Percentiles rank a stretch among this genome's conserved stretches.
phyloP scores from a whole-genome alignment of 2,329 filamentous ascomycete genomes.

The Saccharata proteae region DNA sequence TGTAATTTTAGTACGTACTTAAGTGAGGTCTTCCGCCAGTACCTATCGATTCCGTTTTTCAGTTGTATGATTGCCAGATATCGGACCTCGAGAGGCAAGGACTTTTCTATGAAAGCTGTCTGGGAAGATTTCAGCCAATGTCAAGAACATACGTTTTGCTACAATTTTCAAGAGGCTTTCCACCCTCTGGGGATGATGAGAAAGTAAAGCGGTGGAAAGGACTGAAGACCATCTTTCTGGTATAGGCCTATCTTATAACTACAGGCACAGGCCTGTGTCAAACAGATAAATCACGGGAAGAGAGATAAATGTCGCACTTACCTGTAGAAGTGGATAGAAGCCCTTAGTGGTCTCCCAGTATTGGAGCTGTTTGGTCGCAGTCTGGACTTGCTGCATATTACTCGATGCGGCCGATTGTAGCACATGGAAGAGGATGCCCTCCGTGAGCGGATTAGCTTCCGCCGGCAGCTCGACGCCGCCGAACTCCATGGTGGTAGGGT shows the following conservation, averaged over 20 bases:
- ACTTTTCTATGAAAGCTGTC: conserved; percentile 71
- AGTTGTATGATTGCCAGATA: conserved; percentile 88
- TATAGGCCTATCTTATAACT: no score
- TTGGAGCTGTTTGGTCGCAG: conserved; percentile 40
- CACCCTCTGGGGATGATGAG: no score
- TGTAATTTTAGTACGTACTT: conserved; percentile 32
- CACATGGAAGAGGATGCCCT: conserved; percentile 35
- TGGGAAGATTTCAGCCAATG: no score
- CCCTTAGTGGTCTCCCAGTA: conserved; percentile 36
- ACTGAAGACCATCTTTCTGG: no score
- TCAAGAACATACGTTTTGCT: no score
- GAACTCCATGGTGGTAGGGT: conserved; percentile 18
- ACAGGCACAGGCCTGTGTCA: not conserved
- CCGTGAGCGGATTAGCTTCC: conserved; percentile 53
- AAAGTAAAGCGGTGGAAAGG: no score
- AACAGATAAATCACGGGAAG: not conserved
- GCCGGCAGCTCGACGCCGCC: conserved; percentile 62
- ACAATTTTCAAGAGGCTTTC: no score
- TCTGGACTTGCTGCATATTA: conserved; percentile 37
- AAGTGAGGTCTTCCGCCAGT: conserved; percentile 74
- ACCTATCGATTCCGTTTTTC: conserved; percentile 92
- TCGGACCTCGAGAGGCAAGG: conserved; percentile 63
- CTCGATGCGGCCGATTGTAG: conserved; percentile 36
- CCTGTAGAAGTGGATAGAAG: conserved; percentile 38
- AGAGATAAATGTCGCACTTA: conserved; percentile 11